Evolutionary conservation across 768 basidiomycete genomes (phyloP).

Genomic region (Naganishia vaughanmartiniae): DNA sequence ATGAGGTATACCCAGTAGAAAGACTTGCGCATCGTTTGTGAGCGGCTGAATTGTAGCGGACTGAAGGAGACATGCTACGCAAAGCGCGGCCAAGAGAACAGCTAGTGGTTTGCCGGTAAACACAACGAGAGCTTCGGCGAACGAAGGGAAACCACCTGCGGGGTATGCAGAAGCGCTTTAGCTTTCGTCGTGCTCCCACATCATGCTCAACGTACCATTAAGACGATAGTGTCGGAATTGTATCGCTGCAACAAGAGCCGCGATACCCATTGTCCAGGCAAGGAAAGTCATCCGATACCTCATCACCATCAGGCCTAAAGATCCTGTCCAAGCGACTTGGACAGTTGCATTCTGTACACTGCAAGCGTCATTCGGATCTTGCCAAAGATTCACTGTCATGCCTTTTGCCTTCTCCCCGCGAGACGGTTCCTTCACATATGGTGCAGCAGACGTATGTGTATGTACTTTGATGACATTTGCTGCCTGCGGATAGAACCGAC

Average conservation of each 20-base stretch:
- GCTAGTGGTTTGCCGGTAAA: neutral
- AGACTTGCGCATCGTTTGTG: constrained; percentile 9
- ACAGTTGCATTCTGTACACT: constrained; percentile 56
- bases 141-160: constrained; percentile 28
- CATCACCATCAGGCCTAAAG: constrained; percentile 66
- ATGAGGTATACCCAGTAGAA: constrained; percentile 11
- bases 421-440: constrained; percentile 39
- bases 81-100: neutral
- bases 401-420: constrained; percentile 16
- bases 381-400: constrained; percentile 37
- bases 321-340: constrained; percentile 68
- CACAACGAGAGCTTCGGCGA: constrained; percentile 7
- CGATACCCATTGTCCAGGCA: constrained; percentile 73
- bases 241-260: constrained; percentile 57
- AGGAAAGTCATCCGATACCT: constrained; percentile 72
- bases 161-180: neutral
- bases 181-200: neutral
- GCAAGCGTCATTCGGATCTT: constrained; percentile 57
- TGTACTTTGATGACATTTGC: constrained; percentile 39
- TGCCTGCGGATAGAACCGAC: constrained; percentile 55
- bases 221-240: constrained; percentile 35
- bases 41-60: constrained; percentile 10
- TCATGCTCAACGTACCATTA: constrained; percentile 33
- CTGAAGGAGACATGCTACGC: neutral
- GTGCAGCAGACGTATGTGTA: constrained; percentile 39